Evolutionary conservation across 176 grass and related monocot genomes (phyloP).

Genomic region (Ensete glaucum): DNA sequence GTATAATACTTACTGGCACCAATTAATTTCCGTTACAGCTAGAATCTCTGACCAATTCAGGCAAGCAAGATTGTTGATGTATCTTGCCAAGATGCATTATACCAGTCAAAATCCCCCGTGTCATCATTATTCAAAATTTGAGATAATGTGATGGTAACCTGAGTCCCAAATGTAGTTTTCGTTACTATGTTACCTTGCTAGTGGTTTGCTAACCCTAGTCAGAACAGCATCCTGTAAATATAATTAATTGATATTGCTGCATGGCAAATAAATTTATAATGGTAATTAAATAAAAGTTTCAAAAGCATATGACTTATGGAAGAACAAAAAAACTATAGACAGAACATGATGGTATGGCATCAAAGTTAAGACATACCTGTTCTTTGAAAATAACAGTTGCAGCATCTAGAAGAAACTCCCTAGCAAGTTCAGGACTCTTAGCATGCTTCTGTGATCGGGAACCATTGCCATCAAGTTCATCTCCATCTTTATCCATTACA

Average conservation of each 20-base stretch:
- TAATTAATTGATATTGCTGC: not conserved
- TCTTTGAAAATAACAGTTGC: slow-evolving; percentile 96
- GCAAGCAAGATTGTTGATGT: no score
- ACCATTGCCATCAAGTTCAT: slow-evolving; percentile 65
- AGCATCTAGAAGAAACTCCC: slow-evolving; percentile 93
- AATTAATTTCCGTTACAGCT: no score
- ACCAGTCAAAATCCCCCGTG: not conserved
- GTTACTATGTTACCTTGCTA: not conserved
- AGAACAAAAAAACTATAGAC: not conserved
- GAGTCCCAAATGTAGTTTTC: no score
- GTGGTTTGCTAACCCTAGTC: not conserved
- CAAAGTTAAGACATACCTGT: slow-evolving; percentile 39
- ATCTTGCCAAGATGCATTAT: no score
- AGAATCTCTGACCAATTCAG: no score
- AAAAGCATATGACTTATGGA: not conserved
- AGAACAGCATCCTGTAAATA: not conserved
- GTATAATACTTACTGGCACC: no score
- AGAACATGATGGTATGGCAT: not conserved
- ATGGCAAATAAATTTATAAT: not conserved
- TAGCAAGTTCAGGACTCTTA: slow-evolving; percentile 91
- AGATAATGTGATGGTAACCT: not conserved
- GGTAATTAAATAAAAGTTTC: not conserved
- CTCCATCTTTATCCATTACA: slow-evolving; percentile 79
- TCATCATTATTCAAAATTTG: not conserved
- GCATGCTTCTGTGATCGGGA: slow-evolving; percentile 85